A percentile compares a stretch with the other conserved stretches of the same genome.
Conservation (phyloP, 1,284 basidiomycete species). For the Macrocybe sp. region DNA sequence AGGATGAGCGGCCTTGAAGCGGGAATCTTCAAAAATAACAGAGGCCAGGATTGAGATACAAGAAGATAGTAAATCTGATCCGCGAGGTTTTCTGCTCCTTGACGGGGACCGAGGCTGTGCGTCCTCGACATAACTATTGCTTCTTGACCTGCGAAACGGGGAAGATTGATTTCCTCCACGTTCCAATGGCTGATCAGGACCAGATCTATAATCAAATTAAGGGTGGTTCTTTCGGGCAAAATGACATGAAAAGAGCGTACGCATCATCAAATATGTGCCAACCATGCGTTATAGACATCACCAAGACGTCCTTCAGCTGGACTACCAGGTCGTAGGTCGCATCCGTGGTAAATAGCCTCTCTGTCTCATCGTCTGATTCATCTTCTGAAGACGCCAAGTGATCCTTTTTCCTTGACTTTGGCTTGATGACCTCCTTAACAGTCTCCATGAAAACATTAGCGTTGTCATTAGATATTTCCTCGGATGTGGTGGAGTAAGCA, state of each 20-base stretch:
- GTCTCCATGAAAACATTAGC: conserved; percentile 38
- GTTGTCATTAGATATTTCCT: conserved; percentile 25
- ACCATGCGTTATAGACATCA: conserved; percentile 46
- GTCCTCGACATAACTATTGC: conserved; percentile 31
- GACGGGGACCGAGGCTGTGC: conserved; percentile 48
- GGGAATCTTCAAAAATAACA: conserved; percentile 63
- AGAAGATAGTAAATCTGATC: conserved; percentile 48
- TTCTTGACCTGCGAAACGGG: conserved; percentile 41
- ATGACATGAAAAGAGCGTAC: conserved; percentile 24
- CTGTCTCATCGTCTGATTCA: conserved; percentile 47
- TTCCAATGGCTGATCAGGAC: neutral
- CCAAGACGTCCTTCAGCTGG: conserved; percentile 56
- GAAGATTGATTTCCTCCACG: conserved; percentile 26
- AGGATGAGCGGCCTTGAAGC: conserved; percentile 50
- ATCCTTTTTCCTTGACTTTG: conserved; percentile 21
- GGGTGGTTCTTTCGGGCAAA: neutral
- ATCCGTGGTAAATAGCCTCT: conserved; percentile 49
- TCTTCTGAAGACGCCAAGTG: conserved; percentile 24
- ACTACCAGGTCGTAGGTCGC: conserved; percentile 55
- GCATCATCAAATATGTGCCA: conserved; percentile 53
- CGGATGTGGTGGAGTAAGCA: conserved; percentile 22
- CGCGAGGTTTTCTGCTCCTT: conserved; percentile 21
- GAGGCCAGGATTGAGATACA: conserved; percentile 62
- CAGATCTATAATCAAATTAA: neutral
- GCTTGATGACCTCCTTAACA: conserved; percentile 40